Conservation (phyloP, 2,329 filamentous ascomycete genomes). For the Gremmenia infestans region DNA sequence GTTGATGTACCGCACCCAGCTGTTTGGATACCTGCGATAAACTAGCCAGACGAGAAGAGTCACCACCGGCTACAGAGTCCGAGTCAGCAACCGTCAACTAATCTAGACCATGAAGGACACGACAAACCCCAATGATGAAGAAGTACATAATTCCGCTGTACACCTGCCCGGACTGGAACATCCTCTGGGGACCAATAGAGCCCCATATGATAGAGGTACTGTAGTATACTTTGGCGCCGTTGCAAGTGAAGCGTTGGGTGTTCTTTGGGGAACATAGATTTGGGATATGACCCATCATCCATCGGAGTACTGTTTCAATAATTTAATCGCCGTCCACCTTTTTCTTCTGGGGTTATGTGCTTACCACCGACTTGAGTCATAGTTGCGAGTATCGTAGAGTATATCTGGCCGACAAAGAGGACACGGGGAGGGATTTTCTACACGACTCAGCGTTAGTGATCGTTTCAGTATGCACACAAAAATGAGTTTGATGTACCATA, state of each 20-base stretch:
- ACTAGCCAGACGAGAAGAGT: conserved; percentile 54
- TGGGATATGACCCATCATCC: conserved; percentile 54
- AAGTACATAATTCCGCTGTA: conserved; percentile 65
- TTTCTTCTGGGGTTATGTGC: conserved; percentile 9
- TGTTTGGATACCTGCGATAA: conserved; percentile 54
- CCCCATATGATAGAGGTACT: conserved; percentile 69
- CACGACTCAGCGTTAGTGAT: background rate
- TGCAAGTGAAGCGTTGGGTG: conserved; percentile 50
- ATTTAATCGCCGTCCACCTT: background rate
- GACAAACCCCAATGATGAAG: conserved; percentile 58
- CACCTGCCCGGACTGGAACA: conserved; percentile 60
- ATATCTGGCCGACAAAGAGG: conserved; percentile 33
- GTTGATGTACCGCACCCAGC: conserved; percentile 59
- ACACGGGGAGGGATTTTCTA: conserved; percentile 22
- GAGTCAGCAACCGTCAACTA: background rate
- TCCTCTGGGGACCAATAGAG: conserved; percentile 62
- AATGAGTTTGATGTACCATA: conserved; percentile 39
- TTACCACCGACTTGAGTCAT: conserved; percentile 31
- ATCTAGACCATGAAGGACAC: conserved; percentile 56
- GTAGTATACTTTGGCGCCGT: conserved; percentile 50
- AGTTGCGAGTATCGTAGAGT: conserved; percentile 31
- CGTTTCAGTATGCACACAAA: background rate
- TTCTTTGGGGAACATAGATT: conserved; percentile 51
- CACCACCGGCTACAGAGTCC: conserved; percentile 39
- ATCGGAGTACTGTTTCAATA: conserved; percentile 11